These are phyloP conservation scores for Monilinia polystroma DNA, from an alignment of 2,329 filamentous ascomycete genomes.

Conservation along the genomic window DNA sequence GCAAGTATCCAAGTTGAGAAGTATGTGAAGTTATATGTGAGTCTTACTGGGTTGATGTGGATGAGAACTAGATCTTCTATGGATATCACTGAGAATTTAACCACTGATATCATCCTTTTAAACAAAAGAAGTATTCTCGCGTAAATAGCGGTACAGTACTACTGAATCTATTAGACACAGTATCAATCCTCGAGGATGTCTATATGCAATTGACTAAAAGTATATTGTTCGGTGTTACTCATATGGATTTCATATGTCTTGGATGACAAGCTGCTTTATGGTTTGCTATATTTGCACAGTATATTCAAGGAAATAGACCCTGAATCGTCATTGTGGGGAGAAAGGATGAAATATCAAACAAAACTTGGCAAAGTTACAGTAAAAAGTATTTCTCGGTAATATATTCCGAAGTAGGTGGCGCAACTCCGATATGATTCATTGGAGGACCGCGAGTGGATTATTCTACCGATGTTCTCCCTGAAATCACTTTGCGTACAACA, in stretches of 20 bases:
- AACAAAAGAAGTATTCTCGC: background rate
- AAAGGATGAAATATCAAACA: background rate
- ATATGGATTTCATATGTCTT: background rate
- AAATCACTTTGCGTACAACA: background rate
- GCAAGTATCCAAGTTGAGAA: background rate
- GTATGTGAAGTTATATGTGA: background rate
- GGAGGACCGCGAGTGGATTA: background rate
- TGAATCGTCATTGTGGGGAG: conserved; percentile 15
- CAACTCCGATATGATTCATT: conserved; percentile 1
- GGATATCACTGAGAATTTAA: background rate
- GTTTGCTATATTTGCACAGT: no score
- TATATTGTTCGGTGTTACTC: background rate
- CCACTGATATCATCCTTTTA: background rate
- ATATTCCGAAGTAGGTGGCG: background rate
- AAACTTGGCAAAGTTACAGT: background rate
- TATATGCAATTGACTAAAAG: conserved; percentile 1
- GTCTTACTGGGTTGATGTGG: background rate
- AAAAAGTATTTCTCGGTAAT: conserved; percentile 6
- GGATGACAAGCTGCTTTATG: background rate
- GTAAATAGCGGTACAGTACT: background rate
- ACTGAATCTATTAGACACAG: background rate
- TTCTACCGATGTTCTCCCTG: background rate
- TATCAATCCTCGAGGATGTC: background rate
- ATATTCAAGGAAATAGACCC: conserved; percentile 17
- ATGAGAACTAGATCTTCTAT: background rate